Percentiles rank a stretch among this genome's conserved stretches.
Evolutionary conservation across 2,329 filamentous ascomycete species (phyloP).

Genomic region (Cladosporium sp.): DNA sequence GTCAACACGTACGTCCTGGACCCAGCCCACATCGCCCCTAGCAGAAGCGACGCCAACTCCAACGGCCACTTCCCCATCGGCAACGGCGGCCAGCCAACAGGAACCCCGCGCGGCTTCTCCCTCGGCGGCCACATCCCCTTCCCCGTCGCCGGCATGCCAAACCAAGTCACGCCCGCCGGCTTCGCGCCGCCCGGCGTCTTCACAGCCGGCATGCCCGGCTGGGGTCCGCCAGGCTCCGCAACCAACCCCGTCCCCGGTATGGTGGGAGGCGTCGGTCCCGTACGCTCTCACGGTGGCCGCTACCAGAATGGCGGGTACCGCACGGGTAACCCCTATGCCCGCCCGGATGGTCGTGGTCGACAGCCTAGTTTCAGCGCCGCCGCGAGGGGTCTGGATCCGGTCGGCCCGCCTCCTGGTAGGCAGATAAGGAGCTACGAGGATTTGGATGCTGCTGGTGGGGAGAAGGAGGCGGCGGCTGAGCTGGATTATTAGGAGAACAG

Average conservation of each 20-base stretch:
- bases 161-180: constrained; percentile 20
- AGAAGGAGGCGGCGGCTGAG: constrained; percentile 64
- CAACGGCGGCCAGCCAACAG: constrained; percentile 62
- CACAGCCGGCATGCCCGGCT: constrained; percentile 43
- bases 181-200: constrained; percentile 39
- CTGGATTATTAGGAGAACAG: constrained; percentile 92
- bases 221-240: constrained; percentile 54
- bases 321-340: constrained; percentile 27
- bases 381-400: constrained; percentile 44
- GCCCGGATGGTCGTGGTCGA: constrained; percentile 21
- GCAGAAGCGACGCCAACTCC: constrained; percentile 87
- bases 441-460: constrained; percentile 65
- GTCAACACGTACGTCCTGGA: constrained; percentile 95
- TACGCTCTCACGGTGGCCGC: constrained; percentile 33
- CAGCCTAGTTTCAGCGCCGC: constrained; percentile 15
- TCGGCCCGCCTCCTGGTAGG: constrained; percentile 82
- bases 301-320: constrained; percentile 28
- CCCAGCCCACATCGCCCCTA: constrained; percentile 89
- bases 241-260: constrained; percentile 22
- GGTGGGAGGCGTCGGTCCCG: constrained; percentile 39
- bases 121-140: constrained; percentile 61
- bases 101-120: constrained; percentile 90
- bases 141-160: constrained; percentile 35
- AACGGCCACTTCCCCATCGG: constrained; percentile 90
- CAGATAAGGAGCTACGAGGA: constrained; percentile 98